Evolutionary conservation across 768 basidiomycete species (phyloP), one percentile per base, ranked within the genome.

Genomic region (Stropharia rugosoannulata): DNA sequence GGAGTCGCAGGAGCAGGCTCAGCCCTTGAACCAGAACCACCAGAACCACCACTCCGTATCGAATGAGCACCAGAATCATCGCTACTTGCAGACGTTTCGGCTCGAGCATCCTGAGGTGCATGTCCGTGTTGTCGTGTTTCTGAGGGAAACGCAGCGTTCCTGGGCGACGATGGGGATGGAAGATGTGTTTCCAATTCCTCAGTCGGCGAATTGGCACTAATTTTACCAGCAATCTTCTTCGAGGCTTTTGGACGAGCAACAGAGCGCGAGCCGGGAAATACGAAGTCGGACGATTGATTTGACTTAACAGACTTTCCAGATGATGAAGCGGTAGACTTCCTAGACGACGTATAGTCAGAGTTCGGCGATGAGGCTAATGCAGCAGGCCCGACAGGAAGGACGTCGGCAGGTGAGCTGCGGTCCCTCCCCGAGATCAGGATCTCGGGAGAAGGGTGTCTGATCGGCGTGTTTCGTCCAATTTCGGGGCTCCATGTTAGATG

Each of bases 221-320:
- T 25, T 29, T 63, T 61, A 32, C 38, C 58, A 13, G 41, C 54
- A 15, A 55, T 58, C 51, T 66, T 66, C 38, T 55, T 45, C 12
- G 65, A 56, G 1, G 62, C 53, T 38, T 68, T 70, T 3, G 69
- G 68, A 46, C 62, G 60, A 1, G 59, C 68, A 19, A 56, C 55
- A 9, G 70, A 67, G 11, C 68, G 59, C 4, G 64, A 63, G 15
- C 68, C 67, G 11, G 70, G 70, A 43, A 64, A 67, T 15, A 71
- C 53, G 46, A 68, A 70, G 15, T 39, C 58, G 12, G 57, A 45
- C 10, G 64, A 13, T 32, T 59, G 42, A 29, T 44, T n/a, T 36
- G 54, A 42, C 7, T 57, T 9, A 12, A 15, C 43, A 4, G 27
- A 16, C 4, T 18, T 11, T 4, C 27, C 22, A 12, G 54, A 11